Evolutionary conservation across 306 rosid species (phyloP), one percentile per base, ranked within the genome.

Genomic region (Dalbergia cultrata): DNA sequence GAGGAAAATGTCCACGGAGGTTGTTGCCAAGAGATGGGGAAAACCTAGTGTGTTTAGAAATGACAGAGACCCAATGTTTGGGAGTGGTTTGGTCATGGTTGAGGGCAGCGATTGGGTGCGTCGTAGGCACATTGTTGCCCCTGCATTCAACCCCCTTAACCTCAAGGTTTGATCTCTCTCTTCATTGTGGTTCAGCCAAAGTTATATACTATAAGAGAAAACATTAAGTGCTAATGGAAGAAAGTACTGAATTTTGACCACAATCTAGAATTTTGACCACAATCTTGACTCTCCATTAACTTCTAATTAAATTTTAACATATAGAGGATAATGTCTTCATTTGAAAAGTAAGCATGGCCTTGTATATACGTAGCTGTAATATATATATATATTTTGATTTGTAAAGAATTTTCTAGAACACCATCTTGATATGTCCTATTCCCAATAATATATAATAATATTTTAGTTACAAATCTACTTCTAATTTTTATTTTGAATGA

Each of bases 31-130:
- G 87, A 72, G 86, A 17, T 94, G 98, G 98, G 98, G 98, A 13
- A 94, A 94, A 70, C 98, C 97, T 3, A 80, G 85, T 3, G 97
- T 94, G 43, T 94, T 94, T 80, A 84, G 79, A 81, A 86, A 77
- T 61, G 98, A 94, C 22, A 88, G 98, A 84, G 85, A 86, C 1
- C 91, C 98, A 17, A 90, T 94, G 98, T 94, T 94, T 78, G 98
- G 98, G 5, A 87, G 89, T 45, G 95, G 98, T 45, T 82, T 94
- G 70, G 21, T 94, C 14, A 90, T 92, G 97, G 83, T 87, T 1
- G 98, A 94, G 61, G 98, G 98, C 1, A 89, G 92, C 14, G 86
- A 90, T 0, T 94, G 98, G 98, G 89, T 80, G n/a, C 97, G 89
- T 34, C 97, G 88, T 17, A 89, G 98, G 5, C 95, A 82, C 71